phyloP scores from a whole-genome alignment of 139 green algal genomes.

The Mesotaenium endlicherianum region DNA sequence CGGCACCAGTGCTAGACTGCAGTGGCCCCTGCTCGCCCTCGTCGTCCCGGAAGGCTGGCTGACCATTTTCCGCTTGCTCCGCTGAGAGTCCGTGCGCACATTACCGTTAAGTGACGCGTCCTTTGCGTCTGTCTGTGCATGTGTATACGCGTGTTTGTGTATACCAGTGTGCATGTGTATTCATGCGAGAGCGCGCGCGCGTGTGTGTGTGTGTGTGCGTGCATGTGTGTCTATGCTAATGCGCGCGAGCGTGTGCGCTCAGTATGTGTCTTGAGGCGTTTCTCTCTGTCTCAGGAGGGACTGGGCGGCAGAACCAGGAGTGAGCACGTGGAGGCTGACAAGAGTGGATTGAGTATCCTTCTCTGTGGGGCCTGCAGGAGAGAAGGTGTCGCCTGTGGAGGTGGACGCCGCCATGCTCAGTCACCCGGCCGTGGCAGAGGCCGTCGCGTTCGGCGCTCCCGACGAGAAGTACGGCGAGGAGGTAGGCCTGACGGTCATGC shows the following conservation, averaged over 20 bases:
- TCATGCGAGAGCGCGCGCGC: not conserved
- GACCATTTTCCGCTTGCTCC: no score
- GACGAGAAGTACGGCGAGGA: constrained; percentile 84
- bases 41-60: no score
- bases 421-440: constrained; percentile 74
- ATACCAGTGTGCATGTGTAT: not conserved
- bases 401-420: constrained; percentile 73
- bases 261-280: no score
- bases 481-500: constrained; percentile 56
- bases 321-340: no score
- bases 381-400: constrained; percentile 65
- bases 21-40: no score
- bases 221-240: not conserved
- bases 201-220: constrained; percentile 2
- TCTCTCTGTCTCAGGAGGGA: no score
- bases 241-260: not conserved
- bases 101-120: no score
- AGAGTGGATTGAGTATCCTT: no score
- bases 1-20: no score
- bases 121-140: not conserved
- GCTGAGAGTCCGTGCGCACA: no score
- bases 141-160: not conserved
- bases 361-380: constrained; percentile 46
- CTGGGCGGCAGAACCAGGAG: no score
- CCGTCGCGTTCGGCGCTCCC: constrained; percentile 76